Evolutionary conservation across 805 yeast species (phyloP), one percentile per base, ranked within the genome.

Genomic region (Zygotorulaspora chibaensis): DNA sequence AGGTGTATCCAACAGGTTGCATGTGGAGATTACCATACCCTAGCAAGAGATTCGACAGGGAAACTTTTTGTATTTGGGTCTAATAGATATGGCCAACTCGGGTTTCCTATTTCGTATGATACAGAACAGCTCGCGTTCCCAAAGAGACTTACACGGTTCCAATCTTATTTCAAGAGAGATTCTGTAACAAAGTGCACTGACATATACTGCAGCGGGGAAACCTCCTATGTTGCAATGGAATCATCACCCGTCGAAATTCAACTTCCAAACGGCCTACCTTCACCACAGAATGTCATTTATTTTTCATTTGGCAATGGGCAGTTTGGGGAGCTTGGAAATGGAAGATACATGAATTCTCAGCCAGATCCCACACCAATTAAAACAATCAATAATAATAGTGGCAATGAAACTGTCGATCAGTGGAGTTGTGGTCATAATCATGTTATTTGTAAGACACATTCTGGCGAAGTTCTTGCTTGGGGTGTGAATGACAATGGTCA

Each of bases 401-500:
- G 59, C 1, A 57, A 72, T 13, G 54, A 59, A 35, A 72, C 71
- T 6, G 67, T 86, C 40, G 68, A 67, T 43, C 62, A 69, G 31
- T 75, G 87, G 75, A 63, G 76, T 6, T 70, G 80, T 16, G 95
- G 96, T 3, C 66, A 68, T 8, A 80, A 81, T 50, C 96, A 90
- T 57, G 69, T 71, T 0, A 72, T 83, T 37, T 76, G 83, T 9
- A 78, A 80, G 8, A 66, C 85, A 46, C 64, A 71, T 35, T 83
- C 83, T 50, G 75, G 75, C 16, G 88, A 84, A 57, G 83, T 88
- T 16, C 62, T 83, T 31, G 76, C 70, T 4, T 88, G 96, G 88
- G 99, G 99, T 18, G 83, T 80, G 36, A 91, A 90, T 64, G 84
- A 81, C 57, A 71, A 53, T 55, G 95, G 91, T 18, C 96, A 91